Base-by-base conservation (phyloP, 2,329 filamentous ascomycete species). In the Fusarium praegraminearum region DNA sequence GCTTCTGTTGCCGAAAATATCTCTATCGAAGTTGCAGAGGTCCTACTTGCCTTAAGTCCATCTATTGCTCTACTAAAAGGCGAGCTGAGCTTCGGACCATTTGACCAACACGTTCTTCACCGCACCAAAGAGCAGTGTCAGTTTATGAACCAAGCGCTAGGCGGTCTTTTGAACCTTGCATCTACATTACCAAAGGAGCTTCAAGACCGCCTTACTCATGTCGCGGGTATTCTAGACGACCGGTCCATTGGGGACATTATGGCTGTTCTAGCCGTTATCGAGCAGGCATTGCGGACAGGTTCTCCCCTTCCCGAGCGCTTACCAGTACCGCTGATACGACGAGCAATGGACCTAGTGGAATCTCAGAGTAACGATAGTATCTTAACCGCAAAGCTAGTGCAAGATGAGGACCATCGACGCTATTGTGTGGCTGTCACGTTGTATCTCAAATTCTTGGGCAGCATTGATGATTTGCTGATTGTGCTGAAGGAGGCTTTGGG, bases 191-290 rank as follows among this genome's bases (percentile, higher is more conserved):
- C 84, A 0, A 71, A 75, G 3, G 69, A 80, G 1, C 76, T 84
- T 3, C 83, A 83, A 43, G 68, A 73, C 3, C 79, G 82, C 0
- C 76, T 86, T 1, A 75, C 78, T 0, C 75, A 68, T 1, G 72
- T 76, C 1, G 76, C 77, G 0, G 83, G 84, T 2, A 72, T 85
- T 1, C 69, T 81, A 1, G 80, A 84, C 32, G 80, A 84, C 18
- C 74, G 76, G 2, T 76, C 76, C n/a, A 81, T 86, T 12, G 83
- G 81, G 5, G 84, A 85, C 30, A 67, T 84, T 52, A 87, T 86
- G 84, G 82, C 83, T 1, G 83, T 86, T 3, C 70, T 86, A 1
- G 77, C 76, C 2, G 79, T 86, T 5, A 72, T 84, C 9, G 83
- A 85, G 50, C 83, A 85, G 51, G 76, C 83, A 3, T 71, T 87